Evolutionary conservation across 23 red algal genomes (phyloP).

Genomic region (Gracilaria caudata): DNA sequence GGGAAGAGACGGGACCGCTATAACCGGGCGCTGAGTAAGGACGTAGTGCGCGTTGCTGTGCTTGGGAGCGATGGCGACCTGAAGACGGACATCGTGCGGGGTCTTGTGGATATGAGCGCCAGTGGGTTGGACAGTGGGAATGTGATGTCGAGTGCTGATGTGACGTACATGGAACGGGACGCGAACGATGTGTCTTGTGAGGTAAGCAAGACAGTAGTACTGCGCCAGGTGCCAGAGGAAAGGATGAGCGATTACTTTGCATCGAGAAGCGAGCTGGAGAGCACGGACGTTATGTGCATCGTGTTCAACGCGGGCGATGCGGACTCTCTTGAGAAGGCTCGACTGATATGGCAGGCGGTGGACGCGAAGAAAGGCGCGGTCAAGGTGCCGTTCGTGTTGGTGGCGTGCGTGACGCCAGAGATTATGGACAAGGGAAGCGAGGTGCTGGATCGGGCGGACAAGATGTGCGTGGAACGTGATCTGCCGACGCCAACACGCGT

Average conservation of each 20-base stretch:
- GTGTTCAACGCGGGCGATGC: slow-evolving; percentile 63
- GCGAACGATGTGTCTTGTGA: slow-evolving; percentile 1
- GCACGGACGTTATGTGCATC: slow-evolving; percentile 76
- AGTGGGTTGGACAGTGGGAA: background rate
- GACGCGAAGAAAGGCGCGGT: slow-evolving; percentile 41
- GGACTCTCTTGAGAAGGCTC: slow-evolving; percentile 68
- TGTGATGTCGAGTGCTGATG: slow-evolving; percentile 40
- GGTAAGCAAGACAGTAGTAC: slow-evolving; percentile 52
- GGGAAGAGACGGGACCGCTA: slow-evolving; percentile 77
- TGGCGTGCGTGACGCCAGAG: slow-evolving; percentile 31
- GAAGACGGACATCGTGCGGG: slow-evolving; percentile 85
- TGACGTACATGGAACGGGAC: slow-evolving; percentile 15
- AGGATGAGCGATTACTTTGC: slow-evolving; percentile 24
- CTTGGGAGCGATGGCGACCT: slow-evolving; percentile 63
- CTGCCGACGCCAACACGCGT: slow-evolving; percentile 50
- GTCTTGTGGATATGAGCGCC: slow-evolving; percentile 64
- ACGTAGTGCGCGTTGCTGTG: slow-evolving; percentile 76
- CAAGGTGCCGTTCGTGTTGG: slow-evolving; percentile 68
- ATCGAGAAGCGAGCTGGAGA: slow-evolving; percentile 63
- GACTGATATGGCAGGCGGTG: slow-evolving; percentile 69
- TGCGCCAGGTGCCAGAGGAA: slow-evolving; percentile 60
- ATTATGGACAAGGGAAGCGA: background rate
- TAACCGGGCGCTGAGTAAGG: slow-evolving; percentile 41
- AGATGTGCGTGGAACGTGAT: slow-evolving; percentile 45
- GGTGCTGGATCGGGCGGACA: slow-evolving; percentile 35